These are phyloP conservation scores for Micractinium sp. DNA, from an alignment of 139 green algal species.

Conservation along the genomic window DNA sequence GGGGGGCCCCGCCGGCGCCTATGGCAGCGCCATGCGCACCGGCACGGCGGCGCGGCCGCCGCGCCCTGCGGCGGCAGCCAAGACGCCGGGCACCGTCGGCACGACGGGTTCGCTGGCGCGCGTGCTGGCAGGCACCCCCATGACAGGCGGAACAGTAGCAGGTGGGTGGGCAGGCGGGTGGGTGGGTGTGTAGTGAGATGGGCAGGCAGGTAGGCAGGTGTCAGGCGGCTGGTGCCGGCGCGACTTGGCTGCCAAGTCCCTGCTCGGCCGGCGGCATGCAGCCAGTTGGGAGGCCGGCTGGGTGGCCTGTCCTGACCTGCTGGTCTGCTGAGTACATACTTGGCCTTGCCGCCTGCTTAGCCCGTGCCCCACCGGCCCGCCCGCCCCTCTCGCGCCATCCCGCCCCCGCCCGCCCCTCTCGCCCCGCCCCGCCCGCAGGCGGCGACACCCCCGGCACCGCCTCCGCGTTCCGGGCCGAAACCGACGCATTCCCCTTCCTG, in stretches of 20 bases:
- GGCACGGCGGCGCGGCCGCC: constrained; percentile 12
- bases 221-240: too few relatives aligned
- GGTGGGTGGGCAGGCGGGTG: not conserved
- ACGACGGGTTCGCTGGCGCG: not conserved
- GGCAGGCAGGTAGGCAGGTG: not conserved
- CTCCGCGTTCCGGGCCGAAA: constrained; percentile 60
- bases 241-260: too few relatives aligned
- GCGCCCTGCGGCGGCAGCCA: not conserved
- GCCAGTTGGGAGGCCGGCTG: not conserved
- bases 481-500: constrained; percentile 78
- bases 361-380: too few relatives aligned
- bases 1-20: not conserved
- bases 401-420: not conserved
- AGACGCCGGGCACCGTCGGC: constrained; percentile 18
- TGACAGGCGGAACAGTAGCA: not conserved
- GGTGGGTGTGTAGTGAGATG: too few relatives aligned
- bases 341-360: too few relatives aligned
- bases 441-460: constrained; percentile 44
- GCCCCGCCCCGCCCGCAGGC: not conserved
- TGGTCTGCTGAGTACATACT: too few relatives aligned
- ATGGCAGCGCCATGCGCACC: not conserved
- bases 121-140: not conserved
- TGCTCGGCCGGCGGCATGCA: too few relatives aligned
- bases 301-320: not conserved
- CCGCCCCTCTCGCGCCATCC: not conserved